phyloP scores from a whole-genome alignment of 768 basidiomycete genomes.

The Filobasidium wieringae region DNA sequence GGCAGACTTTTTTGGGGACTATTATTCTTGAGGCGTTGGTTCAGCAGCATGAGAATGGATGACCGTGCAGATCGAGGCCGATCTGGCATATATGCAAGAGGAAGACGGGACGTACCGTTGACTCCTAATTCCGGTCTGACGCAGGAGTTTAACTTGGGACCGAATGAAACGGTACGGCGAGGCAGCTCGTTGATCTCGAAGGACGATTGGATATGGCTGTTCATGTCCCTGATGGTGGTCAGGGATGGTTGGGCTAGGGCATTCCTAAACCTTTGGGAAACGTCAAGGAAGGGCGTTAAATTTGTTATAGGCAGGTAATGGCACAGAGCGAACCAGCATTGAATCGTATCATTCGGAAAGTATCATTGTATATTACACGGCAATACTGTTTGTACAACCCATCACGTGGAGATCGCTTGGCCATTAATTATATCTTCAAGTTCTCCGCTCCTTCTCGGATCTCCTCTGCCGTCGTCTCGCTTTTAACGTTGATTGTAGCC shows the following conservation, averaged over 20 bases:
- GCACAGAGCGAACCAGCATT: too few relatives aligned
- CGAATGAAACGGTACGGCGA: neutral
- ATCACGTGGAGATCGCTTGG: too few relatives aligned
- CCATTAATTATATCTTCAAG: neutral
- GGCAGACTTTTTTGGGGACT: neutral
- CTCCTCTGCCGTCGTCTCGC: conserved; percentile 22
- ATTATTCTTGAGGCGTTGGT: neutral
- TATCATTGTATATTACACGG: too few relatives aligned
- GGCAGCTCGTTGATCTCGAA: neutral
- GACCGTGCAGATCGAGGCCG: neutral
- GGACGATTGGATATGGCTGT: neutral
- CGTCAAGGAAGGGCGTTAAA: neutral
- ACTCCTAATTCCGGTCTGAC: neutral
- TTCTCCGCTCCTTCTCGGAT: conserved; percentile 22
- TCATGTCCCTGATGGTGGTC: neutral
- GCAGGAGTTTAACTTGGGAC: neutral
- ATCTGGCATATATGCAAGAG: neutral
- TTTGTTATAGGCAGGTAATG: neutral
- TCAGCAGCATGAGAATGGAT: neutral
- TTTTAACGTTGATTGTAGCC: neutral
- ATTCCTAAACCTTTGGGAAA: neutral
- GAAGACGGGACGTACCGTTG: neutral
- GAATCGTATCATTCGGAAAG: too few relatives aligned
- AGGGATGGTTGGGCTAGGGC: neutral
- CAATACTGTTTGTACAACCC: too few relatives aligned